These are phyloP conservation scores for Mortierella sp. DNA, from an alignment of 371 early-diverging fungal genomes.

Conservation along the genomic window DNA sequence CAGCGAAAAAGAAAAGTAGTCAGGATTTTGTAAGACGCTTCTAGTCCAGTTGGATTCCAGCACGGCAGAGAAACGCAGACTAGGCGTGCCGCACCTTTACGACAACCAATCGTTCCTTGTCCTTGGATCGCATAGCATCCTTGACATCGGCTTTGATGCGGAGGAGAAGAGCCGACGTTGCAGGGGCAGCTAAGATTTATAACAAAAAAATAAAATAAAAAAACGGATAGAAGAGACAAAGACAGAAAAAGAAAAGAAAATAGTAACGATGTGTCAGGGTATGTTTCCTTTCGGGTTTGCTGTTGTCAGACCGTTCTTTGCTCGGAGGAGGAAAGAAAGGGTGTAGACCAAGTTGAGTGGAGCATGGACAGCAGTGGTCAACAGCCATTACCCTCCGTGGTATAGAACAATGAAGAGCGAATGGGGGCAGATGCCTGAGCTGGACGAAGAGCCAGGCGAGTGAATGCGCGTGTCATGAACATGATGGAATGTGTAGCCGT, in stretches of 20 bases:
- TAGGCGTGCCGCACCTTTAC: slow-evolving; percentile 58
- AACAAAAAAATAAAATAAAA: neutral
- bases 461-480: slow-evolving; percentile 8
- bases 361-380: no score
- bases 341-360: no score
- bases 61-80: neutral
- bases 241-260: neutral
- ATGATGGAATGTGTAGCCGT: no score
- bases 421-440: slow-evolving; percentile 10
- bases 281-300: no score
- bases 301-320: neutral
- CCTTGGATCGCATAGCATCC: slow-evolving; percentile 76
- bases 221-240: neutral
- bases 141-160: slow-evolving; percentile 76
- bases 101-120: slow-evolving; percentile 72
- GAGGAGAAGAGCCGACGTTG: slow-evolving; percentile 45
- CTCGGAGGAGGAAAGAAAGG: neutral
- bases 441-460: slow-evolving; percentile 5
- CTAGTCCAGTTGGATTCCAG: neutral
- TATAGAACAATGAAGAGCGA: slow-evolving; percentile 9
- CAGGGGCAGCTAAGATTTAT: slow-evolving; percentile 33
- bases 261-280: neutral
- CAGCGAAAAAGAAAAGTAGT: no score
- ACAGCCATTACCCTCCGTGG: slow-evolving; percentile 39
- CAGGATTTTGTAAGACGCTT: neutral